phyloP scores from a whole-genome alignment of 2,329 filamentous ascomycete genomes.

The Microdochium trichocladiopsis region DNA sequence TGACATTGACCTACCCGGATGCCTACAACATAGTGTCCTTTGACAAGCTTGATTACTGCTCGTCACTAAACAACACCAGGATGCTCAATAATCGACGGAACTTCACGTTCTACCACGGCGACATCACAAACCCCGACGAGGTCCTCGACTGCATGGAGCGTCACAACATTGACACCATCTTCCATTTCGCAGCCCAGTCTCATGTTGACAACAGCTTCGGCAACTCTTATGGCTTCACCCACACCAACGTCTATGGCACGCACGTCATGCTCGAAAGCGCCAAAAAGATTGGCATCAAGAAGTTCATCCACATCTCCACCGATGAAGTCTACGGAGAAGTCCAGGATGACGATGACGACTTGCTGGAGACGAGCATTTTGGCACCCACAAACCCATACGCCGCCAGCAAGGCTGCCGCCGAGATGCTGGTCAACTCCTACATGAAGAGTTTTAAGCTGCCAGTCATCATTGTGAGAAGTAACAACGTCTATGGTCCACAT shows the following conservation, averaged over 20 bases:
- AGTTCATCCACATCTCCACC: conserved; percentile 77
- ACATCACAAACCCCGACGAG: conserved; percentile 64
- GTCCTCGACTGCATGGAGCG: conserved; percentile 65
- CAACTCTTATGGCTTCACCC: conserved; percentile 75
- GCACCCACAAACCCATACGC: conserved; percentile 78
- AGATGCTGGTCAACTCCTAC: conserved; percentile 85
- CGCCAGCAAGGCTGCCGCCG: conserved; percentile 73
- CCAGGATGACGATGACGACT: conserved; percentile 61
- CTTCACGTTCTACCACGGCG: conserved; percentile 74
- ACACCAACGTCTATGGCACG: conserved; percentile 78
- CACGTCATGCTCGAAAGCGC: conserved; percentile 74
- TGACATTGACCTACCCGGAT: conserved; percentile 64
- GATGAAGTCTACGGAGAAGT: conserved; percentile 85
- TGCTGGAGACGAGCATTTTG: conserved; percentile 66
- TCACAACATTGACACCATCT: conserved; percentile 69
- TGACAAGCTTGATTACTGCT: conserved; percentile 79
- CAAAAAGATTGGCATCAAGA: conserved; percentile 61
- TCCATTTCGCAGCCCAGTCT: conserved; percentile 82
- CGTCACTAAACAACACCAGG: conserved; percentile 72
- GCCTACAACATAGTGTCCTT: conserved; percentile 76
- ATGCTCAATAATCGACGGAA: conserved; percentile 60
- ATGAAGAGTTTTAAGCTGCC: conserved; percentile 76
- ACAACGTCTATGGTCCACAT: conserved; percentile 81
- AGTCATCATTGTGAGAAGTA: conserved; percentile 71
- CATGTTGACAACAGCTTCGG: conserved; percentile 79